These are phyloP conservation scores for Cyberlindnera subsufficiens DNA, from an alignment of 805 yeast species.

Conservation along the genomic window DNA sequence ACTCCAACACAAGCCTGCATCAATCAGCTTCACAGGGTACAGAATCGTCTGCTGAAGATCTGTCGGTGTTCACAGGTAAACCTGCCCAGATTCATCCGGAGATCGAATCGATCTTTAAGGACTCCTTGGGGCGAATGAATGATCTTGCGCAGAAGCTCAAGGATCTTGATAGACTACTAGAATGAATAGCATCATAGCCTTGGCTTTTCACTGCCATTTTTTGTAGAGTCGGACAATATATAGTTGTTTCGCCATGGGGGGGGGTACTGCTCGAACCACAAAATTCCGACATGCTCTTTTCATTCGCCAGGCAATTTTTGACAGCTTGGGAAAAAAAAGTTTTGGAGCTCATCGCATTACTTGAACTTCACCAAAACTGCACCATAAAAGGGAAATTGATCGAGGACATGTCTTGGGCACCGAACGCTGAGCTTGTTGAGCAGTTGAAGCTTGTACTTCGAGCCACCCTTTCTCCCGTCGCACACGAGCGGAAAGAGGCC, in stretches of 20 bases:
- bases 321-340: not conserved
- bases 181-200: not conserved
- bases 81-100: conserved; percentile 32
- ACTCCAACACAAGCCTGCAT: conserved; percentile 19
- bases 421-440: conserved; percentile 53
- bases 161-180: conserved; percentile 10
- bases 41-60: not conserved
- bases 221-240: no score
- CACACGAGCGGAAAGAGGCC: conserved; percentile 54
- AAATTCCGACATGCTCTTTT: no score
- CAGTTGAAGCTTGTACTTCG: conserved; percentile 63
- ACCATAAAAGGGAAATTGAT: not conserved
- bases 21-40: conserved; percentile 11
- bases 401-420: conserved; percentile 54
- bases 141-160: conserved; percentile 25
- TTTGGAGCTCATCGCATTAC: conserved; percentile 1
- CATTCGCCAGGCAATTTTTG: no score
- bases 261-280: no score
- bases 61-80: not conserved
- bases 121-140: conserved; percentile 45
- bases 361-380: not conserved
- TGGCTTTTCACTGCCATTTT: not conserved
- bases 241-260: no score
- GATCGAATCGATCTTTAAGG: conserved; percentile 50
- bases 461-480: conserved; percentile 63